Percentiles rank a stretch among this genome's conserved stretches.
Evolutionary conservation across 2,329 filamentous ascomycete species (phyloP).

Genomic region (Basipetospora sp.): DNA sequence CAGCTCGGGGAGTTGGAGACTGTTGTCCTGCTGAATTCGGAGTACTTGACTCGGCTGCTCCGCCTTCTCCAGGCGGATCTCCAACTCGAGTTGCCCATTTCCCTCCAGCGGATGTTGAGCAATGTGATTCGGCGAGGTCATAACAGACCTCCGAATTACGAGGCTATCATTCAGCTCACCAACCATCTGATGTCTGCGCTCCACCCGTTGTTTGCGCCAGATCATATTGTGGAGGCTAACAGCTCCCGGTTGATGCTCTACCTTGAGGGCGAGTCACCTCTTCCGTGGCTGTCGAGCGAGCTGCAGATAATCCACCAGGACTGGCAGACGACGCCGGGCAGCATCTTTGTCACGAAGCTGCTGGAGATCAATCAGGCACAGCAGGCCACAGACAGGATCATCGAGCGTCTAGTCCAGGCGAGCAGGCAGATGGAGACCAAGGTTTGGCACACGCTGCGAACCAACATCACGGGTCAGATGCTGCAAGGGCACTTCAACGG

Average conservation of each 20-base stretch:
- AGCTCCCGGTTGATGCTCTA: slow-evolving; percentile 24
- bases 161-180: slow-evolving; percentile 35
- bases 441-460: slow-evolving; percentile 38
- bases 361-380: slow-evolving; percentile 46
- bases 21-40: slow-evolving; percentile 41
- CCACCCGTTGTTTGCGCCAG: slow-evolving; percentile 21
- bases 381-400: slow-evolving; percentile 36
- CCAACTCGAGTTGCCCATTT: slow-evolving; percentile 32
- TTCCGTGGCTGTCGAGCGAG: slow-evolving; percentile 33
- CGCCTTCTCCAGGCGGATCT: slow-evolving; percentile 48
- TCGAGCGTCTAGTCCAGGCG: slow-evolving; percentile 40
- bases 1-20: slow-evolving; percentile 45
- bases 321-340: slow-evolving; percentile 19
- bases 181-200: slow-evolving; percentile 30
- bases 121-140: slow-evolving; percentile 35
- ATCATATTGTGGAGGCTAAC: slow-evolving; percentile 23
- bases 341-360: slow-evolving; percentile 52
- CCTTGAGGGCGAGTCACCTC: slow-evolving; percentile 17
- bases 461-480: slow-evolving; percentile 37
- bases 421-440: slow-evolving; percentile 34
- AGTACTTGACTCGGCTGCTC: slow-evolving; percentile 44
- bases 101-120: slow-evolving; percentile 41
- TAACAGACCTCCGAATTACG: slow-evolving; percentile 38
- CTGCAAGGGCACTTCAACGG: slow-evolving; percentile 23
- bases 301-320: slow-evolving; percentile 29